These are phyloP conservation scores for Warburgia ugandensis DNA, from an alignment of 164 flowering plant genomes.

Conservation along the genomic window DNA sequence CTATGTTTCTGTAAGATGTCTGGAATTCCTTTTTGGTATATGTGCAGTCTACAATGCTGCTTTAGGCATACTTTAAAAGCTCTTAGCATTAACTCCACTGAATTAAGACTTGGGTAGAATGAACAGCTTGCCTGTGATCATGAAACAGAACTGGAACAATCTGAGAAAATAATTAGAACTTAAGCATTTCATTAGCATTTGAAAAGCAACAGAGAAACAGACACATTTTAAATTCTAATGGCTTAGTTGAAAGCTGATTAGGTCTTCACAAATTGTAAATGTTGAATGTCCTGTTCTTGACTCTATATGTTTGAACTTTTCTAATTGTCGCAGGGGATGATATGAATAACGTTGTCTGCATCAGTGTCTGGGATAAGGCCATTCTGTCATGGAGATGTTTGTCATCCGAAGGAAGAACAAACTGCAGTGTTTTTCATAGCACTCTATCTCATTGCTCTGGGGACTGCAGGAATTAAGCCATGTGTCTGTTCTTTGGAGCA, in stretches of 20 bases:
- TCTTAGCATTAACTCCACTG: too few species aligned
- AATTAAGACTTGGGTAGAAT: too few species aligned
- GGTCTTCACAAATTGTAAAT: too few species aligned
- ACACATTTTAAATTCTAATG: too few species aligned
- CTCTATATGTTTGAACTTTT: not conserved
- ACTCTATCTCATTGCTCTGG: slow-evolving; percentile 56
- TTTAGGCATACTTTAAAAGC: not conserved
- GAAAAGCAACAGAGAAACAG: too few species aligned
- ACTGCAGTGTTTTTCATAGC: slow-evolving; percentile 25
- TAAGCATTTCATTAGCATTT: too few species aligned
- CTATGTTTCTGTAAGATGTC: slow-evolving; percentile 25
- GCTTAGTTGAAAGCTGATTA: too few species aligned
- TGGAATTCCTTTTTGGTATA: not conserved
- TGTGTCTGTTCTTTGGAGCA: slow-evolving; percentile 73
- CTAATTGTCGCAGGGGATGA: slow-evolving; percentile 26
- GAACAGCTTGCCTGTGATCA: not conserved
- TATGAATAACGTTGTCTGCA: slow-evolving; percentile 26
- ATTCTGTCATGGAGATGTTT: slow-evolving; percentile 15
- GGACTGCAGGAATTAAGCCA: slow-evolving; percentile 71
- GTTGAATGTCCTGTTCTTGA: too few species aligned
- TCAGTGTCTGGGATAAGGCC: slow-evolving; percentile 25
- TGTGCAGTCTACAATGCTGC: not conserved
- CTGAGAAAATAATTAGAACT: not conserved
- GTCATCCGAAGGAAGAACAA: slow-evolving; percentile 9
- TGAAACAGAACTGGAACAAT: not conserved